Evolutionary conservation across 257 asterid genomes (phyloP).

Genomic region (Solanum raphanifolium): DNA sequence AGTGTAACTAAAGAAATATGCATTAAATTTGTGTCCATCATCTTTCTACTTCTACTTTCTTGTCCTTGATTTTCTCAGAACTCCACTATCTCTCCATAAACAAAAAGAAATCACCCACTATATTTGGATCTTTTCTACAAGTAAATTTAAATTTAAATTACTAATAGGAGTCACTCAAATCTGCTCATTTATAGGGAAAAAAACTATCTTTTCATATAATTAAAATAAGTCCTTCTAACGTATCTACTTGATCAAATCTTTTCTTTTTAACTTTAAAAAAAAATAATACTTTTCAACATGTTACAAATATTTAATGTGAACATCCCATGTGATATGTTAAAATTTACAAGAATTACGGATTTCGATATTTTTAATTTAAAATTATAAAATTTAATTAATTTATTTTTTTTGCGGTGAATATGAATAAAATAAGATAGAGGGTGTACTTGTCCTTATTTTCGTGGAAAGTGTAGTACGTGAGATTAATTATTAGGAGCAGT

Average conservation of each 20-base stretch:
- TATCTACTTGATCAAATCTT: no score
- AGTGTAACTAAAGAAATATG: neutral
- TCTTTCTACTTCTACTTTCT: neutral
- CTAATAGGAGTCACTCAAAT: neutral
- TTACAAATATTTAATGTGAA: no score
- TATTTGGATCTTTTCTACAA: neutral
- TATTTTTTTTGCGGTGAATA: no score
- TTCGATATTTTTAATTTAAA: no score
- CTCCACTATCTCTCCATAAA: neutral
- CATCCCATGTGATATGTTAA: neutral
- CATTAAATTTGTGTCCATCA: neutral
- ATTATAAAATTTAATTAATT: no score
- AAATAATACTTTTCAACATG: no score
- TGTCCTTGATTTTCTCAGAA: neutral
- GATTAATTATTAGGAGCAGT: constrained; percentile 14
- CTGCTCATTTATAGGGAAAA: neutral
- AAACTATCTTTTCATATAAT: no score
- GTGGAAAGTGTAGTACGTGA: constrained; percentile 17
- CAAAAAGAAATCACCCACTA: neutral
- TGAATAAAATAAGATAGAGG: neutral
- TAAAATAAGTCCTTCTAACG: no score
- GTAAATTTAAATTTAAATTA: no score
- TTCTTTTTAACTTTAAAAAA: no score
- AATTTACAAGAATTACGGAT: neutral
- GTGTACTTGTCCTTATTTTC: neutral